Base-by-base conservation (phyloP, 495 filamentous ascomycete species). In the Aspergillus diversus region DNA sequence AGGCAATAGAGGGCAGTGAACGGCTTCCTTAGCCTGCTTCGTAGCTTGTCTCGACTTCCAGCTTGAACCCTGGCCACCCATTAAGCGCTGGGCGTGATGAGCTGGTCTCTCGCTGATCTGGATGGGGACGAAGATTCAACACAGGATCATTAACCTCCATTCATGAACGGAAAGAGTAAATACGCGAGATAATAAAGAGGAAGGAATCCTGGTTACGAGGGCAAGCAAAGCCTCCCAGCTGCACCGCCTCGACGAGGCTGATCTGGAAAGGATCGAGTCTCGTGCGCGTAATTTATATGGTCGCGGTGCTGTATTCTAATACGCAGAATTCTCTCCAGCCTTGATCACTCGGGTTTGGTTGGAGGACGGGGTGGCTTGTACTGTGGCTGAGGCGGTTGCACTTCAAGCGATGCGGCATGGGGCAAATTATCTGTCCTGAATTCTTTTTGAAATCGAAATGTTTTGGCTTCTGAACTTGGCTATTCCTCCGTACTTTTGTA, bases 161-260 rank as follows among this genome's bases (percentile, higher is more conserved):
- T 43, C 39, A 15, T 43, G 11, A 11, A 43, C 11, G 3, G 8
- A 15, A 43, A 15, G 39, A 43, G 39, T 4, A 43, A 43, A 43
- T 11, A 2, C 11, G 5, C 8, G 11, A 11, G 5, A 7, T 4
- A 43, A 43, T 6, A 43, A 43, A 4, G 4, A 43, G 21, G 21
- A 27, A 27, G 21, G 21, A 27, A 27, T 2, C 21, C 8, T 43
- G 39, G n/a, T 43, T 3, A 0, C 4, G 8, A 43, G n/a, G 39
- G n/a, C 12, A 0, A 4, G 8, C n/a, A 15, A 43, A 8, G 39
- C 5, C 39, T 43, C 39, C n/a, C 8, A 6, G 11, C 11, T 50
- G 47, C 47, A 50, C 47, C 47, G 47, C 47, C 47, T 50, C 47
- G 47, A 27, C 47, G 21, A 50, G 47, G 47, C 47, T 17, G n/a